phyloP scores from a whole-genome alignment of 2,329 filamentous ascomycete species.

The Fusarium sp. region DNA sequence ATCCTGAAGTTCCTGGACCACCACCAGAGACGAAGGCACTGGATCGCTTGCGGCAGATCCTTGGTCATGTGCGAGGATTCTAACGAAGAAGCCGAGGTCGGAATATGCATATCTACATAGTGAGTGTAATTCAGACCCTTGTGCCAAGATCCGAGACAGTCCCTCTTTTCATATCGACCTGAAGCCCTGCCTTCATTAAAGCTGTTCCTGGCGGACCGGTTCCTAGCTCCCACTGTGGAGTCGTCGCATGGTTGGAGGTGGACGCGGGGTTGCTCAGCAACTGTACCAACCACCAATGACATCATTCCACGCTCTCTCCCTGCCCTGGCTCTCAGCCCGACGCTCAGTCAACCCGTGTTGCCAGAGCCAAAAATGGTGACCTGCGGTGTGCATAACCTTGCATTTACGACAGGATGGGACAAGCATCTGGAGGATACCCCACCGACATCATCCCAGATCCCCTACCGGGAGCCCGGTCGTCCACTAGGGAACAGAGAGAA shows the following conservation, averaged over 20 bases:
- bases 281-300: constrained; percentile 42
- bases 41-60: constrained; percentile 50
- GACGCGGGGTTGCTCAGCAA: constrained; percentile 46
- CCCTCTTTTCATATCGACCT: not conserved
- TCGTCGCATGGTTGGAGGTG: constrained; percentile 12
- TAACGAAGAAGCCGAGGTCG: constrained; percentile 11
- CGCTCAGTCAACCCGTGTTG: constrained; percentile 28
- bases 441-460: constrained; percentile 34
- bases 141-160: not conserved
- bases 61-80: constrained; percentile 52
- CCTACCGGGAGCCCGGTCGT: constrained; percentile 27
- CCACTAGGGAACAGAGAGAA: constrained; percentile 23
- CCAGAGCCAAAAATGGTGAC: constrained; percentile 21
- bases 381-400: constrained; percentile 33
- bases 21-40: constrained; percentile 46
- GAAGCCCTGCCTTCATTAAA: not conserved
- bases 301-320: constrained; percentile 36
- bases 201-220: not conserved
- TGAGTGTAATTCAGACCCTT: not conserved
- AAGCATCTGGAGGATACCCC: constrained; percentile 27
- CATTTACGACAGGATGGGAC: constrained; percentile 25
- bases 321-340: constrained; percentile 9
- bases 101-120: constrained; percentile 2
- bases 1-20: constrained; percentile 30
- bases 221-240: constrained; percentile 7